Base-by-base conservation (phyloP, 2,329 filamentous ascomycete species). In the Alternaria angustiovoidea region DNA sequence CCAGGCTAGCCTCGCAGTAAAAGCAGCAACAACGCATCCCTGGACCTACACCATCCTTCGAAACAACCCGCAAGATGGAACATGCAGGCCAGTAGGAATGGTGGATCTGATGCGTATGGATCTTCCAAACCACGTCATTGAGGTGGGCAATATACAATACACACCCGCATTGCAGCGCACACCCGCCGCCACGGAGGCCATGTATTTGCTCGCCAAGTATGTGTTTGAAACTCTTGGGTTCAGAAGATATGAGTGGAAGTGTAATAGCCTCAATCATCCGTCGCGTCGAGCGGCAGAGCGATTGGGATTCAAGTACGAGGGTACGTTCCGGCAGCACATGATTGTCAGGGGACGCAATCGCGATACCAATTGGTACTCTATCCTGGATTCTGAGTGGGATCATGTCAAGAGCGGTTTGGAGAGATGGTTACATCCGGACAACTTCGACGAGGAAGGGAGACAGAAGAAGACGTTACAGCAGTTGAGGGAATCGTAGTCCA, bases 191-290 rank as follows among this genome's bases (percentile, higher is more conserved):
- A 90, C 87, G 0, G 88, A 90, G 70, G 81, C 83, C 0, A 80
- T 86, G 61, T 88, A 85, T 61, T 76, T 90, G 1, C 71, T 89
- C n/a, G 80, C 86, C 43, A 77, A 78, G 38, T 79, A 86, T 55
- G 82, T 82, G 0, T 86, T 90, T 64, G 82, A 85, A 2, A 55
- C 56, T 8, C 70, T 89, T 22, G 81, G 83, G 0, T 88, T 86
- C 69, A 73, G 83, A 4, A 79, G 88, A 7, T 82, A 88, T 4
- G 87, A 89, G 72, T 90, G 88, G 88, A 90, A 90, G 67, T 87
- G 86, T 54, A 83, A 90, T 69, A 65, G 80, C 16, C 75, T 87
- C 11, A 90, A 90, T 68, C 78, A 66, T 36, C 78, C 83, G 0
- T 88, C 86, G 44, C 76, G 81, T 14, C 76, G 81, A 4, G 87